Evolutionary conservation across 2,329 filamentous ascomycete genomes (phyloP), one percentile per base, ranked within the genome.

Genomic region (Penicillium sp.): DNA sequence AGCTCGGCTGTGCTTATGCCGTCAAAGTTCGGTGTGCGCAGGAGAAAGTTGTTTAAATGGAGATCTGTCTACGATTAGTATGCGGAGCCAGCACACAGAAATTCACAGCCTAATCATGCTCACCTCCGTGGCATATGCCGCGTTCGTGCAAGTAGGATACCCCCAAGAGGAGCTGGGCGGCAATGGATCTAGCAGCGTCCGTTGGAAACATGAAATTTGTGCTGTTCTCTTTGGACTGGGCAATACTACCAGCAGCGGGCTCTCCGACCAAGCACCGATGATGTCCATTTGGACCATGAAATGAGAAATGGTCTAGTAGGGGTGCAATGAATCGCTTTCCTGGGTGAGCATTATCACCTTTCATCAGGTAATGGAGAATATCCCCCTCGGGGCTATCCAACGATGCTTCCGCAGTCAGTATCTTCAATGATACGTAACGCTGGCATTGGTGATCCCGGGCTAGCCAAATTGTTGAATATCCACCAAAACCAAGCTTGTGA

Each of bases 361-460:
- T 50, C 46, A 40, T 45, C 24, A 43, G 52, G 40, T 24, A 36
- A 39, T 50, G 21, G 16, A 54, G 47, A 21, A 50, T 5, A n/a
- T 49, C 42, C 11, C 27, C 36, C 47, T 54, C 46, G 50, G 55
- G 43, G 16, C 57, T 57, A 43, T 56, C 52, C 43, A 58, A 16
- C 16, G 16, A 62, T 47, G 43, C 57, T 53, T 46, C 48, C 36
- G 57, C 56, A 55, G 50, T 50, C 2, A 59, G 44, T 52, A 65
- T 64, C 49, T 64, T 65, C 34, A 64, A 42, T 18, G 61, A 62
- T 24, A 65, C 61, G 52, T 63, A 63, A 46, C 60, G 49, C n/a
- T 47, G 31, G 24, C 22, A 21, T 27, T 56, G 52, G 9, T 50
- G 39, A 49, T 65, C 56, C 24, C 38, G 32, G 43, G 59, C 57